Conservation (phyloP, 2,329 filamentous ascomycete species). For the Botryotinia calthae region DNA sequence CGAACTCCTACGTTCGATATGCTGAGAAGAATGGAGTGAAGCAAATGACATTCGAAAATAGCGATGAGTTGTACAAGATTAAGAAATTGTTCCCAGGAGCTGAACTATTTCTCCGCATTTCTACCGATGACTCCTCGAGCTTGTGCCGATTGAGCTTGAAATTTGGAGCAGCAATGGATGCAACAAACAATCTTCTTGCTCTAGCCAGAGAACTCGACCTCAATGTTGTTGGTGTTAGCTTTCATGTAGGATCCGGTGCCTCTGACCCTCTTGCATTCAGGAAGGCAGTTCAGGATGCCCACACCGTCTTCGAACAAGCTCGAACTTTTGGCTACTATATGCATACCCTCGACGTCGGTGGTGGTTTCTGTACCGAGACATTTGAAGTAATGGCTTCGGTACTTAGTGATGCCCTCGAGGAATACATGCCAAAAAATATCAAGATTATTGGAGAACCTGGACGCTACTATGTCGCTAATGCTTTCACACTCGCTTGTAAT, state of each 20-base stretch:
- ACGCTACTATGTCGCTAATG: constrained; percentile 89
- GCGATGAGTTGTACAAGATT: constrained; percentile 97
- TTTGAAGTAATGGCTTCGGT: constrained; percentile 89
- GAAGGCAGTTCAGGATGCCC: constrained; percentile 87
- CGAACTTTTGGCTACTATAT: constrained; percentile 72
- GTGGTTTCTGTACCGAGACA: constrained; percentile 85
- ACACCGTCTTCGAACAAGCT: constrained; percentile 84
- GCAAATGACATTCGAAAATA: constrained; percentile 99
- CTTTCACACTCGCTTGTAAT: constrained; percentile 93
- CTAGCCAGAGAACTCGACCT: constrained; percentile 79
- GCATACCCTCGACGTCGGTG: constrained; percentile 88
- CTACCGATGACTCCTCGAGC: constrained; percentile 93
- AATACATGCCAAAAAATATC: constrained; percentile 76
- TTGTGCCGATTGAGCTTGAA: constrained; percentile 95
- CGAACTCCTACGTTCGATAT: constrained; percentile 93
- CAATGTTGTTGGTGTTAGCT: constrained; percentile 93
- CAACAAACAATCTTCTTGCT: constrained; percentile 71
- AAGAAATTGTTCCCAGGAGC: constrained; percentile 86
- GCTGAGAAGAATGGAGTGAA: constrained; percentile 81
- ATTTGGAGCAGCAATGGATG: constrained; percentile 88
- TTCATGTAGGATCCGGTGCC: constrained; percentile 95
- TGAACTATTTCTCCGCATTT: constrained; percentile 89
- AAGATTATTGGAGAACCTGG: constrained; percentile 94
- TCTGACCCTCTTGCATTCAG: constrained; percentile 89
- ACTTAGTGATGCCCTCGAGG: constrained; percentile 75